phyloP scores from a whole-genome alignment of 257 asterid species.

The Ocimum tenuiflorum region DNA sequence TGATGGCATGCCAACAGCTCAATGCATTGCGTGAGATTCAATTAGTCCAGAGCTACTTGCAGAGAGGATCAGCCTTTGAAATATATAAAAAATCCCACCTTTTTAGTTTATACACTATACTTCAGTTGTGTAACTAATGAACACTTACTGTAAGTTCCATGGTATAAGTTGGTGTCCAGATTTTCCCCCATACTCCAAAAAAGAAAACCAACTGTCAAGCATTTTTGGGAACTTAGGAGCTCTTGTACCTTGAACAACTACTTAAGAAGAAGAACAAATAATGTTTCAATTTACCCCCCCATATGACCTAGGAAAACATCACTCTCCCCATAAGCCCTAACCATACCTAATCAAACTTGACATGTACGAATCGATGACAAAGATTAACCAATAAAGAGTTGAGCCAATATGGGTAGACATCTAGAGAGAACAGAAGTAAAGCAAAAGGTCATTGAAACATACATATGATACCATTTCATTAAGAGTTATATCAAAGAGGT shows the following conservation, averaged over 20 bases:
- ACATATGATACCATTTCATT: background rate
- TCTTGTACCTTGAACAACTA: background rate
- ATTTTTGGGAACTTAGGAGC: background rate
- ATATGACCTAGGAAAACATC: background rate
- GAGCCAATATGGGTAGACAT: background rate
- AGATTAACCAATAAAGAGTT: background rate
- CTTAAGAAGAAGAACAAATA: background rate
- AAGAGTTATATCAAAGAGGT: background rate
- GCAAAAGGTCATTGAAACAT: background rate
- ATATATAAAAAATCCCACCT: background rate
- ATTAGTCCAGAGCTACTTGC: background rate
- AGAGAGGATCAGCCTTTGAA: background rate
- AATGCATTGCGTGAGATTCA: background rate
- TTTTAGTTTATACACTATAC: background rate
- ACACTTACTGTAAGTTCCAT: background rate
- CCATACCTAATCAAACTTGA: background rate
- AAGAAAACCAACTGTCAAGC: background rate
- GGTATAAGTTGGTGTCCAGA: background rate
- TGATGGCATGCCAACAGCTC: background rate
- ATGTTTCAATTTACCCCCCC: background rate
- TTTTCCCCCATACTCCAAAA: background rate
- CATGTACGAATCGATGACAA: background rate
- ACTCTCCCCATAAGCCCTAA: background rate
- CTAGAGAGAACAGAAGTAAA: background rate
- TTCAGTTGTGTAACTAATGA: background rate